These are phyloP conservation scores for Thermothelomyces thermophilus DNA, from an alignment of 2,329 filamentous ascomycete genomes.

Conservation along the genomic window DNA sequence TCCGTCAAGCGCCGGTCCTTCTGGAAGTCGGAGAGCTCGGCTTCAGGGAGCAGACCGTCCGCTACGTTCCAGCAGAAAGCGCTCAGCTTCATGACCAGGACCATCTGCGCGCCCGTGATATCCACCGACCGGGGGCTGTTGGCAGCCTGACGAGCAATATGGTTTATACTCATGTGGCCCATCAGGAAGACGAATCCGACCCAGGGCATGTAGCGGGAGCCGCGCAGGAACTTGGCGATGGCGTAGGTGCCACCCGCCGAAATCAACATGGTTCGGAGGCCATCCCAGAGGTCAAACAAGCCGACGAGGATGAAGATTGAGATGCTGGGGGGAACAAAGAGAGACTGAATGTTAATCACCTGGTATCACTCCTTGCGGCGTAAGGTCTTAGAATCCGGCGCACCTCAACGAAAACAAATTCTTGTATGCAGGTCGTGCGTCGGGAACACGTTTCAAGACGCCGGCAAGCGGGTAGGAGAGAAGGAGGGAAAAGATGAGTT, in stretches of 20 bases:
- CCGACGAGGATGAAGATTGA: conserved; percentile 89
- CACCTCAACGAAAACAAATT: conserved; percentile 81
- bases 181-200: conserved; percentile 89
- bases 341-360: conserved; percentile 6
- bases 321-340: too few relatives aligned
- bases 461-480: conserved; percentile 88
- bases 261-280: conserved; percentile 70
- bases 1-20: conserved; percentile 70
- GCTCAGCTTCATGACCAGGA: conserved; percentile 93
- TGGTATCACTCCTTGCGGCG: not conserved
- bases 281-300: conserved; percentile 86
- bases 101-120: conserved; percentile 96
- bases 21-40: conserved; percentile 79
- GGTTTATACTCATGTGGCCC: conserved; percentile 88
- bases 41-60: conserved; percentile 73
- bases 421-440: conserved; percentile 74
- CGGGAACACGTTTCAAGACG: conserved; percentile 82
- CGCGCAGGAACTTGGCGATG: conserved; percentile 73
- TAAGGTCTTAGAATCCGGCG: conserved; percentile 16
- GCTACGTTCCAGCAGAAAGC: conserved; percentile 98
- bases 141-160: conserved; percentile 71
- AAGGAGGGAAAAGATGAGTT: conserved; percentile 84
- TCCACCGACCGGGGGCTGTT: conserved; percentile 65
- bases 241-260: conserved; percentile 73
- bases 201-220: conserved; percentile 94